phyloP scores from a whole-genome alignment of 495 filamentous ascomycete species.

The Jackrogersella minutella region DNA sequence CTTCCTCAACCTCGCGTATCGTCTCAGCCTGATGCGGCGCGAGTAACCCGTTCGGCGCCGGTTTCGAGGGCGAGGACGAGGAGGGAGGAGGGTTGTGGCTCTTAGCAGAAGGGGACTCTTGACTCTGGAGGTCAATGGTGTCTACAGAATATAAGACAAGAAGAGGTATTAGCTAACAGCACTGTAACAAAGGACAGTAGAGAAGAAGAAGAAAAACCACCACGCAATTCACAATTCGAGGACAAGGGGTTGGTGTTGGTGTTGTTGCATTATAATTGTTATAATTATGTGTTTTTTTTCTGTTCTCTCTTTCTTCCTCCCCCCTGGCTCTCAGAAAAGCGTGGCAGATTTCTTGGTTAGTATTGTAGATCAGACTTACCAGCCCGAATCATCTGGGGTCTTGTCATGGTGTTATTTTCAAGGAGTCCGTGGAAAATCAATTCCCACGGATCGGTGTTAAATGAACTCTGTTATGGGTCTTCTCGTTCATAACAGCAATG shows the following conservation, averaged over 20 bases:
- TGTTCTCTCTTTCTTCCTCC: conserved; percentile 17
- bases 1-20: conserved; percentile 78
- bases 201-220: conserved; percentile 24
- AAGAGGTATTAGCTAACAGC: conserved; percentile 22
- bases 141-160: conserved; percentile 63
- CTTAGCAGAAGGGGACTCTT: conserved; percentile 80
- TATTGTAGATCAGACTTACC: conserved; percentile 59
- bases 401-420: conserved; percentile 65
- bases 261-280: conserved; percentile 39
- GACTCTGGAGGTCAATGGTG: conserved; percentile 93
- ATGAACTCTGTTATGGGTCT: conserved; percentile 25
- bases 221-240: conserved; percentile 21
- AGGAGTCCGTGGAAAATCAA: conserved; percentile 38
- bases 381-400: conserved; percentile 80
- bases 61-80: conserved; percentile 35
- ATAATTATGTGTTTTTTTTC: too few relatives aligned
- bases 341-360: conserved; percentile 2
- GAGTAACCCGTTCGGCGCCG: conserved; percentile 59
- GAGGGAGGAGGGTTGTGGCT: conserved; percentile 64
- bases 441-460: conserved; percentile 31
- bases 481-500: conserved; percentile 26
- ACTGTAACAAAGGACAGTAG: conserved; percentile 33
- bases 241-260: conserved; percentile 38
- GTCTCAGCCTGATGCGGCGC: conserved; percentile 88
- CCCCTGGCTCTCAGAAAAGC: conserved; percentile 30